Evolutionary conservation across 352 stramenopile genomes (phyloP), one percentile per base, ranked within the genome.

Genomic region (Nothophytophthora sp.): DNA sequence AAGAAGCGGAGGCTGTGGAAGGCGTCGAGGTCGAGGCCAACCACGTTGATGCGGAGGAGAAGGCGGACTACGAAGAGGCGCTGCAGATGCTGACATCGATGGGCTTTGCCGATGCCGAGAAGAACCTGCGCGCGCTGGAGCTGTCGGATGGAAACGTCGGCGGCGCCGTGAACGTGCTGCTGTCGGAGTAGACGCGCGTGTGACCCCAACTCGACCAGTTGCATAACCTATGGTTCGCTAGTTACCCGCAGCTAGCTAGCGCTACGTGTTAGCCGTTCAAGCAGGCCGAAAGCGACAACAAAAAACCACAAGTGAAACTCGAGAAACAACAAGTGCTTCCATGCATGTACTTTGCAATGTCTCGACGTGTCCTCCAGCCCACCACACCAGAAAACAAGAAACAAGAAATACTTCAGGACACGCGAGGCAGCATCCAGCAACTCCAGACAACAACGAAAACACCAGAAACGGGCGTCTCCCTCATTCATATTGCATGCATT

Each of bases 21-120:
- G 29, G n/a, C 22, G 34, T 23, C 36, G 39, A 39, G 25, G 44
- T 7, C n/a, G 46, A 49, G 7, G 28, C n/a, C n/a, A n/a, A 38
- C 2, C 54, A 51, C 9, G 30, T 37, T 19, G 45, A 34, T 18
- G 28, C 18, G 1, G 33, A 44, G 10, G 33, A 44, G 4, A 52
- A 58, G 25, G 33, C 16, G 5, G 28, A 55, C 11, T 84, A 65
- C 27, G 50, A 71, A 4, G 63, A 86, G 11, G 65, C 73, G 15
- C 43, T 89, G 13, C 49, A 34, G 9, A 36, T 78, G 50, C 55
- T 91, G 6, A 50, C 54, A 15, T 57, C 64, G 18, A 91, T 91
- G 81, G 81, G 81, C 11, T 91, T 91, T 19, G 37, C 36, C 1
- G 67, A 89, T 33, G 34, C 47, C n/a, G 56, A 73, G 34, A 57